These are phyloP conservation scores for Trichoderma sp. DNA, from an alignment of 2,329 filamentous ascomycete species.

Conservation along the genomic window DNA sequence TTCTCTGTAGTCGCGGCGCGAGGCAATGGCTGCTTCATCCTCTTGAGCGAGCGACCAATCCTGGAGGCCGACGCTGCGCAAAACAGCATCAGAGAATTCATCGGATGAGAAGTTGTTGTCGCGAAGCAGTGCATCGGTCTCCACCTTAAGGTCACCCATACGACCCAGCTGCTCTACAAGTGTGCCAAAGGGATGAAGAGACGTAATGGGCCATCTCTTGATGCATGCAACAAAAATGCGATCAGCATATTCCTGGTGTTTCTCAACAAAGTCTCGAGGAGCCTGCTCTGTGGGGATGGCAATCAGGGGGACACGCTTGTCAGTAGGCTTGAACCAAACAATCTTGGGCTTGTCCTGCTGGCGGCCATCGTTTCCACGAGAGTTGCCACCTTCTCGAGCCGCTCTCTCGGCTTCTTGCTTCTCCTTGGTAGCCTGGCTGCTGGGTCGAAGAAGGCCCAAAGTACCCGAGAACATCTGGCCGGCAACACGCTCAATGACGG, in stretches of 20 bases:
- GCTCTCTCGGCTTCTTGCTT: constrained; percentile 97
- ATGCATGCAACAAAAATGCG: constrained; percentile 98
- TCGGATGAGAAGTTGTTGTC: constrained; percentile 99
- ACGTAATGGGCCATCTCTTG: constrained; percentile 99
- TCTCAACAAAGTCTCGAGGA: constrained; percentile 95
- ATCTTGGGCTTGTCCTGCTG: constrained; percentile 96
- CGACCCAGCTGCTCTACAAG: constrained; percentile 94
- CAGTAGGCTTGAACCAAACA: constrained; percentile 99
- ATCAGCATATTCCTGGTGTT: constrained; percentile 95
- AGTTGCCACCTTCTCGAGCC: constrained; percentile 75
- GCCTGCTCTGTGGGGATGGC: constrained; percentile 98
- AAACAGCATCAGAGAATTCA: constrained; percentile 93
- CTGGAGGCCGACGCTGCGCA: constrained; percentile 87
- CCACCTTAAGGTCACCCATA: constrained; percentile 96
- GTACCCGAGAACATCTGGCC: constrained; percentile 99
- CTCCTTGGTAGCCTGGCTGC: constrained; percentile 98
- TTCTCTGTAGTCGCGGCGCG: constrained; percentile 83
- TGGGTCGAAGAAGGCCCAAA: constrained; percentile 87
- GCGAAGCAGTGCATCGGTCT: constrained; percentile 92
- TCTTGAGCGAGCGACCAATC: constrained; percentile 88
- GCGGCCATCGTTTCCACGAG: constrained; percentile 73
- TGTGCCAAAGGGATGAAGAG: constrained; percentile 97
- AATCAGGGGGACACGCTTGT: constrained; percentile 97
- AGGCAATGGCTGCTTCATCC: constrained; percentile 67
- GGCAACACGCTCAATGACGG: constrained; percentile 92